Conservation (phyloP, 2,329 filamentous ascomycete species). For the Aspergillus fumigatus region DNA sequence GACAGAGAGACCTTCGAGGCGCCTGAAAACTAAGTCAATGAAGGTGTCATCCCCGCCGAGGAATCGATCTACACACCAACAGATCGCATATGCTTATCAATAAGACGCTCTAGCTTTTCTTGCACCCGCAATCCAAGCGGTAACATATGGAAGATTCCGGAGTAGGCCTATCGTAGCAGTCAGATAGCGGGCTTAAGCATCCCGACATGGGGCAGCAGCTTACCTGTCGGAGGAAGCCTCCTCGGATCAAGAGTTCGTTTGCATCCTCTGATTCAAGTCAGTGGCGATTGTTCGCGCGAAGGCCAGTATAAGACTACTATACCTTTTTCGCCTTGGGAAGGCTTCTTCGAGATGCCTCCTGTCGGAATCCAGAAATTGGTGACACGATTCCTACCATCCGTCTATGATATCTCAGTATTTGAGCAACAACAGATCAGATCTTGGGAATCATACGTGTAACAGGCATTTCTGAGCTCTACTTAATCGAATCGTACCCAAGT, state of each 20-base stretch:
- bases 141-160: slow-evolving; percentile 87
- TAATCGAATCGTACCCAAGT: slow-evolving; percentile 12
- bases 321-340: slow-evolving; percentile 47
- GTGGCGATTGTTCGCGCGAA: slow-evolving; percentile 28
- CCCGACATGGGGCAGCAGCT: slow-evolving; percentile 21
- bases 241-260: slow-evolving; percentile 63
- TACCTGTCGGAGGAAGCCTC: slow-evolving; percentile 70
- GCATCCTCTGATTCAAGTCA: slow-evolving; percentile 51
- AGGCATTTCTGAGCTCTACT: slow-evolving; percentile 18
- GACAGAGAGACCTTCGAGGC: slow-evolving; percentile 81
- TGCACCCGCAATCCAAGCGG: slow-evolving; percentile 84
- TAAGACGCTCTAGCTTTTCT: slow-evolving; percentile 76
- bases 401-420: slow-evolving; percentile 32
- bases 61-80: slow-evolving; percentile 49
- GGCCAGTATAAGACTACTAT: slow-evolving; percentile 1
- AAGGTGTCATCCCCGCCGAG: neutral
- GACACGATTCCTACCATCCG: slow-evolving; percentile 56
- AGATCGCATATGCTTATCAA: slow-evolving; percentile 83
- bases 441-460: slow-evolving; percentile 33
- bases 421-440: neutral
- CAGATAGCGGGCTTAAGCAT: neutral
- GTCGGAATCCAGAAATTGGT: slow-evolving; percentile 78
- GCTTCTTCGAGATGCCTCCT: slow-evolving; percentile 57
- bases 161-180: slow-evolving; percentile 58
- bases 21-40: slow-evolving; percentile 40